Percentiles rank a stretch among this genome's conserved stretches.
Conservation (phyloP, 2,329 filamentous ascomycete genomes). For the Colletotrichum sp. region DNA sequence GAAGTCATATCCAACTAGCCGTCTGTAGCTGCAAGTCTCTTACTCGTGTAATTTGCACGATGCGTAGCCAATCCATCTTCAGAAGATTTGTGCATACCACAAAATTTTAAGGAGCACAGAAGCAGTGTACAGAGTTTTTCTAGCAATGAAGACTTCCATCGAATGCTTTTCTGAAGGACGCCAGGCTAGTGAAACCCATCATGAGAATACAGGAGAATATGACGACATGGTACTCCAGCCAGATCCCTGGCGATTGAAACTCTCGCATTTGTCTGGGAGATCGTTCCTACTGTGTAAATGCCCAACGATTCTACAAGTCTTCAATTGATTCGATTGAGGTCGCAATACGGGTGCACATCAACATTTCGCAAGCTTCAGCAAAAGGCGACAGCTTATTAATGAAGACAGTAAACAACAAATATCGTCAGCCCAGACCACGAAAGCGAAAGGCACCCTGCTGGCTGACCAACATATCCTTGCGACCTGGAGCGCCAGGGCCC, state of each 20-base stretch:
- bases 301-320: not conserved
- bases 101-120: not conserved
- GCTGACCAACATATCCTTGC: slow-evolving; percentile 19
- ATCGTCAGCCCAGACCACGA: not conserved
- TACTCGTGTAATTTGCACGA: not conserved
- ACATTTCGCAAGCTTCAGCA: not conserved
- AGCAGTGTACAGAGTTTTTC: not conserved
- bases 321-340: not conserved
- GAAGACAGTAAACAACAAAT: not conserved
- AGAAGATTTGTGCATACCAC: not conserved
- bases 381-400: not conserved
- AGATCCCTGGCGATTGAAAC: not conserved
- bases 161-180: not conserved
- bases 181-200: not conserved
- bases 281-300: not conserved
- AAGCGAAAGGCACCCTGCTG: not conserved
- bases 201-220: not conserved
- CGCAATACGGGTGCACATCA: not conserved
- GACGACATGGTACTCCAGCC: not conserved
- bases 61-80: not conserved
- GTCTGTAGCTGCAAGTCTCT: not conserved
- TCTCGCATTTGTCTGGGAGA: not conserved
- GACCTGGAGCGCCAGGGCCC: not conserved
- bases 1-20: not conserved
- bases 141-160: not conserved